These are phyloP conservation scores for Capsella rubella DNA, from an alignment of 441 rosid species.

Conservation along the genomic window DNA sequence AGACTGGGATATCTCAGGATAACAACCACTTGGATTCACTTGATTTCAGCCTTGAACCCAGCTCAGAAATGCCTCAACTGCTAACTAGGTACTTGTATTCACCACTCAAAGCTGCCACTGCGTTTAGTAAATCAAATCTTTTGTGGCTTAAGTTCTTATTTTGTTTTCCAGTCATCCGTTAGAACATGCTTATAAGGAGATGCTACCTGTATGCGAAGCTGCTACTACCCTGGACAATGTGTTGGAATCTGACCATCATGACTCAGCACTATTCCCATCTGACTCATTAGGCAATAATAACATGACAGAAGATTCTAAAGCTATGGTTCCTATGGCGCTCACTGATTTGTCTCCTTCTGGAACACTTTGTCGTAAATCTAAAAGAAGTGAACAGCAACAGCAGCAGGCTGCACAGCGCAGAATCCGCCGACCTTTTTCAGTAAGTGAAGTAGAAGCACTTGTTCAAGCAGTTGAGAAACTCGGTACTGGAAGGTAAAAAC, in stretches of 20 bases:
- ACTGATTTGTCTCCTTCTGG: constrained; percentile 30
- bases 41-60: constrained; percentile 95
- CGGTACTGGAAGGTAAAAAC: constrained; percentile 93
- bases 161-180: constrained; percentile 58
- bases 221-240: constrained; percentile 51
- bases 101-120: neutral
- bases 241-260: constrained; percentile 72
- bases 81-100: constrained; percentile 60
- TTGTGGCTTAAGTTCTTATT: constrained; percentile 19
- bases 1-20: constrained; percentile 83
- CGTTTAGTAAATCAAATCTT: neutral
- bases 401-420: constrained; percentile 69
- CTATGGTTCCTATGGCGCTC: constrained; percentile 57
- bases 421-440: constrained; percentile 99
- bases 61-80: constrained; percentile 52
- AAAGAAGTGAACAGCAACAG: constrained; percentile 64
- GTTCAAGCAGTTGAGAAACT: constrained; percentile 98
- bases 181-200: constrained; percentile 43
- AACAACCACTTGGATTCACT: constrained; percentile 64
- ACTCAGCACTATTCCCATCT: constrained; percentile 64
- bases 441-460: constrained; percentile 96
- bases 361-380: constrained; percentile 54
- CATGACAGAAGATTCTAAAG: constrained; percentile 62
- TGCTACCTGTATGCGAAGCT: constrained; percentile 48
- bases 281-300: constrained; percentile 52